Evolutionary conservation across 2,329 filamentous ascomycete species (phyloP).

Genomic region (Scolecobasidium constrictum): DNA sequence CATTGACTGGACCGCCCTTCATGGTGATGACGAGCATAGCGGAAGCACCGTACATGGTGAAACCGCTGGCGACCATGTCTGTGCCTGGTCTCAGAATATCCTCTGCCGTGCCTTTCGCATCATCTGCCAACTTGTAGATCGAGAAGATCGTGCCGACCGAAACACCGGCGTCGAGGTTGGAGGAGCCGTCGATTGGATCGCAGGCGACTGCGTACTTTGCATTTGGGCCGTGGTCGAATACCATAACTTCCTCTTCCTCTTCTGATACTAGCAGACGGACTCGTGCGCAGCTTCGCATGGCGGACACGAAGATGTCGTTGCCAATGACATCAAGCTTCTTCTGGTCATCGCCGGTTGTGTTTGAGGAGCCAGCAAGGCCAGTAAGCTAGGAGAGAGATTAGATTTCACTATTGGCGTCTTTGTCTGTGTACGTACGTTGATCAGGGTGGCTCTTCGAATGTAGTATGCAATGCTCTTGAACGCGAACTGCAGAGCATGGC

Average conservation of each 20-base stretch:
- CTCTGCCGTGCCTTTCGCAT: constrained; percentile 62
- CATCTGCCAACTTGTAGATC: constrained; percentile 79
- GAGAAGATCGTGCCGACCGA: constrained; percentile 97
- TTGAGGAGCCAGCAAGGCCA: constrained; percentile 86
- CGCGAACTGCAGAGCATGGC: constrained; percentile 95
- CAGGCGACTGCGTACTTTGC: constrained; percentile 90
- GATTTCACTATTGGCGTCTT: not conserved
- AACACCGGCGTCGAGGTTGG: constrained; percentile 94
- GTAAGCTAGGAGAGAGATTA: constrained; percentile 48
- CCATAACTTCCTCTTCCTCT: constrained; percentile 88
- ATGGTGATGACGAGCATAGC: constrained; percentile 95
- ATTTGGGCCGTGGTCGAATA: constrained; percentile 62
- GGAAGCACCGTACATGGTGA: constrained; percentile 99
- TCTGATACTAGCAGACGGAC: constrained; percentile 92
- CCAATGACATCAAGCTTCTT: constrained; percentile 99
- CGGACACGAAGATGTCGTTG: constrained; percentile 93
- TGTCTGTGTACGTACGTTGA: constrained; percentile 48
- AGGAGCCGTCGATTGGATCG: constrained; percentile 95
- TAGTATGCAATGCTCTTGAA: constrained; percentile 99
- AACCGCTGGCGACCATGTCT: constrained; percentile 87
- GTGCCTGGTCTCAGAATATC: constrained; percentile 84
- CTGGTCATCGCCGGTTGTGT: constrained; percentile 93
- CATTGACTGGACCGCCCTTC: constrained; percentile 84
- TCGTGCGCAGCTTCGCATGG: constrained; percentile 87
- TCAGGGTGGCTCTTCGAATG: constrained; percentile 88